Percentiles rank a stretch among this genome's conserved stretches.
These are phyloP conservation scores for Colletotrichum limetticola DNA, from an alignment of 2,329 filamentous ascomycete species.

Conservation along the genomic window DNA sequence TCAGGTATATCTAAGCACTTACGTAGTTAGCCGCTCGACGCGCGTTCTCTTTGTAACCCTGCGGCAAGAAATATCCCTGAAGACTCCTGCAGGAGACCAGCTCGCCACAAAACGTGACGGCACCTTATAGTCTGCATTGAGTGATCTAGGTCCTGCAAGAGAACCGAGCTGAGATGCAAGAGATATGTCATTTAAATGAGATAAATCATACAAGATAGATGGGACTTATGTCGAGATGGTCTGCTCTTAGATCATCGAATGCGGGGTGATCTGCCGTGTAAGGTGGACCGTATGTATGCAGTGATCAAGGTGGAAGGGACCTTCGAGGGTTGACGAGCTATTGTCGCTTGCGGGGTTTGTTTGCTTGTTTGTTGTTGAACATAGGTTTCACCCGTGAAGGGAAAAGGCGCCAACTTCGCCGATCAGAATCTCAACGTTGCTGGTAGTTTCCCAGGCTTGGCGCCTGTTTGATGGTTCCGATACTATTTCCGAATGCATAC, in stretches of 20 bases:
- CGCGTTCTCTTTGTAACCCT: neutral
- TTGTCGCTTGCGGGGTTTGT: neutral
- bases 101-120: constrained; percentile 3
- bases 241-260: neutral
- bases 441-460: neutral
- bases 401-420: too few species aligned
- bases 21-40: neutral
- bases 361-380: too few species aligned
- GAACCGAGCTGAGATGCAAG: neutral
- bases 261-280: neutral
- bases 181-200: neutral
- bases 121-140: neutral
- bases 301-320: neutral
- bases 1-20: neutral
- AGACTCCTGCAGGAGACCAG: neutral
- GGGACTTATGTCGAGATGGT: neutral
- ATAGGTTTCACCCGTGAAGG: too few species aligned
- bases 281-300: neutral
- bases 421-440: neutral
- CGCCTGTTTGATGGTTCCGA: neutral
- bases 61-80: neutral
- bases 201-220: neutral
- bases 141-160: neutral
- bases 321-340: neutral
- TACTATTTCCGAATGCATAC: neutral